Percentiles rank a stretch among this genome's conserved stretches.
Conservation (phyloP, 202 grass and related monocot species). For the Saccharum hybrid region DNA sequence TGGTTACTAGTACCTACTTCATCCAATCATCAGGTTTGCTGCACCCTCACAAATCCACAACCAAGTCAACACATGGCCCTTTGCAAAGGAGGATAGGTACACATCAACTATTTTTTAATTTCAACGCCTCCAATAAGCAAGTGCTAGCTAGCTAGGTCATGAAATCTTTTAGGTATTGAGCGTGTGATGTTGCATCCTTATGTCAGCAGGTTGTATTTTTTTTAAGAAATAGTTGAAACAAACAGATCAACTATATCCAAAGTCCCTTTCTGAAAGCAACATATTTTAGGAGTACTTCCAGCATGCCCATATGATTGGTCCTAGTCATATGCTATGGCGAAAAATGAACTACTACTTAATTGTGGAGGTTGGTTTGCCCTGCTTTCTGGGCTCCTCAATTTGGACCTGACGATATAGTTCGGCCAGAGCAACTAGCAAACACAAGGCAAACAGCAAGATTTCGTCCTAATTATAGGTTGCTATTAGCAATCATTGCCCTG, state of each 20-base stretch:
- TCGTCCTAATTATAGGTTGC: conserved; percentile 38
- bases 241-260: not conserved
- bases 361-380: conserved; percentile 17
- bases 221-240: conserved; percentile 7
- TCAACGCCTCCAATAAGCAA: conserved; percentile 27
- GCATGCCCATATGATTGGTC: conserved; percentile 30
- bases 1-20: conserved; percentile 7
- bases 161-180: conserved; percentile 28
- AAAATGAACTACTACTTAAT: not conserved
- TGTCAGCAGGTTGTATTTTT: not conserved
- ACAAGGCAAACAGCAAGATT: conserved; percentile 31
- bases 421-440: conserved; percentile 1
- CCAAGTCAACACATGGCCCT: conserved; percentile 31
- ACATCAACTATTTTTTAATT: conserved; percentile 40
- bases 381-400: conserved; percentile 3
- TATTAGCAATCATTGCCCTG: conserved; percentile 30
- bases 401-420: conserved; percentile 4
- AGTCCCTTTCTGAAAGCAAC: conserved; percentile 35
- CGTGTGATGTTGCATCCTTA: conserved; percentile 31
- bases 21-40: conserved; percentile 6
- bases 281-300: conserved; percentile 28
- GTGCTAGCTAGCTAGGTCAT: conserved; percentile 31
- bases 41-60: not conserved
- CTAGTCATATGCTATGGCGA: conserved; percentile 21
- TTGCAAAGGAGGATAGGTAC: conserved; percentile 24